Conservation (phyloP, 306 rosid genomes). For the Casuarina equisetifolia region DNA sequence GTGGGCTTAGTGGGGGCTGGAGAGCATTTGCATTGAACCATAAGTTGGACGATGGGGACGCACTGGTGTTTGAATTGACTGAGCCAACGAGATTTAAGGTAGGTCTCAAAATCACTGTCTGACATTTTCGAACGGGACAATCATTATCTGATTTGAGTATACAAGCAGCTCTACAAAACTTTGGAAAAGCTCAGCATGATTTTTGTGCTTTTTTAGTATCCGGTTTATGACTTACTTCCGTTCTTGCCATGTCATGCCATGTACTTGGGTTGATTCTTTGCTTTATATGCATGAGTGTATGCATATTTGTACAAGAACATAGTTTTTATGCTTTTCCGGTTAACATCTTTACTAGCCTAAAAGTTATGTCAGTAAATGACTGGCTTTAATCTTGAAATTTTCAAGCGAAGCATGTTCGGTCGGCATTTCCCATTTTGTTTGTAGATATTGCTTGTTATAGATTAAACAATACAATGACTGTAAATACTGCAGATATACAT, state of each 20-base stretch:
- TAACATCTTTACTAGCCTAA: not conserved
- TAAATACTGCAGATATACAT: constrained; percentile 50
- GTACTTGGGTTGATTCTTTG: not conserved
- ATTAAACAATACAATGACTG: constrained; percentile 6
- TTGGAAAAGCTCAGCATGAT: not conserved
- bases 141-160: constrained; percentile 2
- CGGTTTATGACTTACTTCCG: no score
- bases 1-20: constrained; percentile 84
- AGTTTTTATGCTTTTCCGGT: not conserved
- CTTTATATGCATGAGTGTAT: not conserved
- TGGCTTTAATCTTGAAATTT: not conserved
- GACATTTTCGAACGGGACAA: constrained; percentile 8
- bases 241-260: not conserved
- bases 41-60: constrained; percentile 80
- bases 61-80: constrained; percentile 65
- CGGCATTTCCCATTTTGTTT: not conserved
- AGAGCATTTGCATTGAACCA: constrained; percentile 79
- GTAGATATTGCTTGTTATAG: not conserved
- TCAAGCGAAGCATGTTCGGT: not conserved
- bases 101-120: not conserved
- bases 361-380: not conserved
- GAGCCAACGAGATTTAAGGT: constrained; percentile 67
- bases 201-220: not conserved
- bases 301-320: not conserved
- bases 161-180: not conserved